Evolutionary conservation across 306 rosid genomes (phyloP).

Genomic region (Rosa persica): DNA sequence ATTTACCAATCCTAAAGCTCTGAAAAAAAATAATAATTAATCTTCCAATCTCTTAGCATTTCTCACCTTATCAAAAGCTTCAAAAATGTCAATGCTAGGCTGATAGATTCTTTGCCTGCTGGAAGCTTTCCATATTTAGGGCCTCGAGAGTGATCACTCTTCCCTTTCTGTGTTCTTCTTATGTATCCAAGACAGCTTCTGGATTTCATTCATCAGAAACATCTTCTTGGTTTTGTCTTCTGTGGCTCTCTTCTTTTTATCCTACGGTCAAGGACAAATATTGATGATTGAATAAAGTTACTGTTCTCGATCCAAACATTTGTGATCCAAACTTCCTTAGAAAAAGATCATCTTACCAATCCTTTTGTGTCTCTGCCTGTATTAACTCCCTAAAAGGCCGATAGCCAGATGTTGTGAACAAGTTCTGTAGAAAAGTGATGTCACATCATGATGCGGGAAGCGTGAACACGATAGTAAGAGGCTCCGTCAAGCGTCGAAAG

Average conservation of each 20-base stretch:
- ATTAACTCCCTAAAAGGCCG: constrained; percentile 84
- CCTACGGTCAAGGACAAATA: constrained; percentile 29
- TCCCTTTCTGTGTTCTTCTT: constrained; percentile 38
- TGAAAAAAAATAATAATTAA: no score
- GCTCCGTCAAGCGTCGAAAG: no score
- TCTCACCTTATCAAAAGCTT: no score
- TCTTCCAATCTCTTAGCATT: no score
- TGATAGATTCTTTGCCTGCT: no score
- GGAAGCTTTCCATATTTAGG: constrained; percentile 69
- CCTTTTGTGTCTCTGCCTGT: constrained; percentile 77
- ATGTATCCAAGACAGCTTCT: constrained; percentile 29
- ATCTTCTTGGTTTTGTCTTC: constrained; percentile 25
- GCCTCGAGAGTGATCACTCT: constrained; percentile 76
- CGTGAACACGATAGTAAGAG: no score
- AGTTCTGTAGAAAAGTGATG: constrained; percentile 46
- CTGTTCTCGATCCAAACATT: background rate
- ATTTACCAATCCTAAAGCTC: no score
- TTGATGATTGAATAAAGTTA: constrained; percentile 11
- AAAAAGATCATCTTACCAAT: constrained; percentile 39
- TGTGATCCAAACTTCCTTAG: background rate
- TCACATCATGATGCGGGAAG: no score
- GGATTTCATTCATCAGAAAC: constrained; percentile 16
- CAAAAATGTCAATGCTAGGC: no score
- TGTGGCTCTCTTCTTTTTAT: constrained; percentile 54
- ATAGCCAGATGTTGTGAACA: constrained; percentile 92